Evolutionary conservation across 2,329 filamentous ascomycete species (phyloP).

Genomic region (Tolypocladium ovalisporum): DNA sequence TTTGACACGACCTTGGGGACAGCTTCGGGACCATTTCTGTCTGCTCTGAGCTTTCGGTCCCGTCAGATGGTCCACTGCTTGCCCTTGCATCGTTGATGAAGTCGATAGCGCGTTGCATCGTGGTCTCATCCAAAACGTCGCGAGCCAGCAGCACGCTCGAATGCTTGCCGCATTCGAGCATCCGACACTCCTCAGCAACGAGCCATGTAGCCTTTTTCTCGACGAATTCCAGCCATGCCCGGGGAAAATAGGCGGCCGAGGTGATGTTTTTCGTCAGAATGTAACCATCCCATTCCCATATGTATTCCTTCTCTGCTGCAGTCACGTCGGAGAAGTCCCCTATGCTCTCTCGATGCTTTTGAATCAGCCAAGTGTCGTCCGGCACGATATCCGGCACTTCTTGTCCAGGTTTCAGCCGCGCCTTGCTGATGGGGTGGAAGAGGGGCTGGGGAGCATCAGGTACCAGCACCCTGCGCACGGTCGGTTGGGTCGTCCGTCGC

Average conservation of each 20-base stretch:
- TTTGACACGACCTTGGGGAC: conserved; percentile 21
- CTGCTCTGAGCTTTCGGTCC: conserved; percentile 4
- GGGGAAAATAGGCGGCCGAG: conserved; percentile 39
- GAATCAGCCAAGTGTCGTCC: conserved; percentile 44
- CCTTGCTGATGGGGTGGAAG: conserved; percentile 47
- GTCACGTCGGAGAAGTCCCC: conserved; percentile 46
- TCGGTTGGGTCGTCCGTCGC: conserved; percentile 9
- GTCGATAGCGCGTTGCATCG: conserved; percentile 29
- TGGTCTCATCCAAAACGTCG: conserved; percentile 32
- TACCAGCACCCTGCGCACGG: conserved; percentile 25
- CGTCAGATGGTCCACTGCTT: conserved; percentile 5
- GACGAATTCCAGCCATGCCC: conserved; percentile 41
- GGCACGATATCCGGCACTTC: conserved; percentile 31
- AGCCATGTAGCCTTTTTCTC: conserved; percentile 41
- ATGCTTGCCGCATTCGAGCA: conserved; percentile 45
- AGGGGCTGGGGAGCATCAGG: conserved; percentile 40
- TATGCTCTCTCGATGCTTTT: conserved; percentile 48
- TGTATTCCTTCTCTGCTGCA: conserved; percentile 44
- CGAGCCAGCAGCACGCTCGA: conserved; percentile 38
- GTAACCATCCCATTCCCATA: conserved; percentile 47
- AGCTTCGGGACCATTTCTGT: conserved; percentile 11
- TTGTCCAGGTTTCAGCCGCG: conserved; percentile 35
- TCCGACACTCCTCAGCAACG: conserved; percentile 32
- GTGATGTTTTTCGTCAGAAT: conserved; percentile 39
- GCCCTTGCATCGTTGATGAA: conserved; percentile 31